Conservation (phyloP, 495 filamentous ascomycete genomes). For the Aspergillus heteromorphus region DNA sequence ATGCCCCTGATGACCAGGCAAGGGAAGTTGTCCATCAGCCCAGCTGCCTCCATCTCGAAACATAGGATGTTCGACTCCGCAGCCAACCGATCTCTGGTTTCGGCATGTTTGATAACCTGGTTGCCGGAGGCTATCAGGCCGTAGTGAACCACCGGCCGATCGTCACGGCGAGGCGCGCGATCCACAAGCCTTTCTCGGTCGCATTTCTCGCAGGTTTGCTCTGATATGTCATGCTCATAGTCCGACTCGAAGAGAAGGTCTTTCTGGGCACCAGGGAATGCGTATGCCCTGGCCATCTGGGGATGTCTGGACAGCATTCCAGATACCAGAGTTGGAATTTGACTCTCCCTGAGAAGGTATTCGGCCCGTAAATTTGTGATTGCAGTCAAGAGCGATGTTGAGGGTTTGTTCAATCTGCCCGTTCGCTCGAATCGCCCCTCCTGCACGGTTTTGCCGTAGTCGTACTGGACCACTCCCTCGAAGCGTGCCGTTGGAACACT, state of each 20-base stretch:
- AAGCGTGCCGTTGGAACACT: conserved; percentile 13
- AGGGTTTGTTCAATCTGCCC: conserved; percentile 30
- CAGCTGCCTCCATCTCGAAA: conserved; percentile 47
- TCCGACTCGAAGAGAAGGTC: conserved; percentile 26
- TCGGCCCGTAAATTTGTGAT: conserved; percentile 15
- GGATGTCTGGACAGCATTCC: conserved; percentile 7
- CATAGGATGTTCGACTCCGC: conserved; percentile 24
- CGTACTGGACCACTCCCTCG: conserved; percentile 32
- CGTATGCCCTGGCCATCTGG: conserved; percentile 17
- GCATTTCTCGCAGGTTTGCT: neutral
- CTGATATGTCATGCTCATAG: conserved; percentile 17
- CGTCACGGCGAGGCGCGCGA: neutral
- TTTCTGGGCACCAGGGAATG: conserved; percentile 4
- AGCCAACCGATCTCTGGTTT: conserved; percentile 10
- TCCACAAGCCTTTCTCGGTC: neutral
- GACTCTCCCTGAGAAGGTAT: neutral
- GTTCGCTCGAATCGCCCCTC: conserved; percentile 28
- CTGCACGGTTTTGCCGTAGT: conserved; percentile 28
- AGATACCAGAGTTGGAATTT: conserved; percentile 11
- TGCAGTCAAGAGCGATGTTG: conserved; percentile 23
- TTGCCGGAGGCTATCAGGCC: conserved; percentile 16
- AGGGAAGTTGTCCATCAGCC: conserved; percentile 26
- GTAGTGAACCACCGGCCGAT: conserved; percentile 11
- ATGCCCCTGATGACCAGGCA: conserved; percentile 31
- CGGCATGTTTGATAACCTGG: conserved; percentile 11